Evolutionary conservation across 441 rosid species (phyloP), one percentile per base, ranked within the genome.

Genomic region (Gossypium lobatum): DNA sequence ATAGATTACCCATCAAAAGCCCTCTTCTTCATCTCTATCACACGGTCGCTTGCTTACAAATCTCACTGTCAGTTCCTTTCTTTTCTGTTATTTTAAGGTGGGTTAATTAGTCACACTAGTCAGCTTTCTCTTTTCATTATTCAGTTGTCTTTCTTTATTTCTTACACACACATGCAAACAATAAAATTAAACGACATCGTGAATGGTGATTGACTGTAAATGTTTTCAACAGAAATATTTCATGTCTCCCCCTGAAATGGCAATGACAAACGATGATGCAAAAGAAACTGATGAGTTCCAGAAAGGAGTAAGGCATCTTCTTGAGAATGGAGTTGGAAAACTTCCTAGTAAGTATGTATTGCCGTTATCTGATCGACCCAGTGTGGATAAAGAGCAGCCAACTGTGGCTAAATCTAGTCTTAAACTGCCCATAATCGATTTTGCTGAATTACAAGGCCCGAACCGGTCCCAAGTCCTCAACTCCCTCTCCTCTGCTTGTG

Each of bases 281-380:
- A 60, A 18, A 65, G 83, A 83, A 72, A 79, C 61, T 60, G 80
- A 75, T 63, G 82, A 75, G 64, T 81, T 66, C 77, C 95, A 89
- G 23, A 87, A 82, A 70, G 97, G 97, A 62, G 95, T 92, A 63
- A 88, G 83, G 80, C 86, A 81, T 72, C 85, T 92, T 3, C 86
- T 76, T 34, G 92, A 86, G 37, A 85, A 77, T 16, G 95, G 93
- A 28, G 20, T 88, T 4, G 77, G 58, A 20, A 88, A 71, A 77
- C 77, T 92, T 13, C 97, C 95, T n/a, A 61, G 73, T 42, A 90
- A 85, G 83, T 92, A 88, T 76, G 77, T 90, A 71, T 80, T 72
- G 82, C 90, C 97, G 2, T 63, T 72, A 26, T 72, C 76, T 14
- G 93, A 90, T 75, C 79, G 97, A 75, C 92, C 93, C 28, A 61